Base-by-base conservation (phyloP, 2,329 filamentous ascomycete species). In the Fragosphaeria purpurea region DNA sequence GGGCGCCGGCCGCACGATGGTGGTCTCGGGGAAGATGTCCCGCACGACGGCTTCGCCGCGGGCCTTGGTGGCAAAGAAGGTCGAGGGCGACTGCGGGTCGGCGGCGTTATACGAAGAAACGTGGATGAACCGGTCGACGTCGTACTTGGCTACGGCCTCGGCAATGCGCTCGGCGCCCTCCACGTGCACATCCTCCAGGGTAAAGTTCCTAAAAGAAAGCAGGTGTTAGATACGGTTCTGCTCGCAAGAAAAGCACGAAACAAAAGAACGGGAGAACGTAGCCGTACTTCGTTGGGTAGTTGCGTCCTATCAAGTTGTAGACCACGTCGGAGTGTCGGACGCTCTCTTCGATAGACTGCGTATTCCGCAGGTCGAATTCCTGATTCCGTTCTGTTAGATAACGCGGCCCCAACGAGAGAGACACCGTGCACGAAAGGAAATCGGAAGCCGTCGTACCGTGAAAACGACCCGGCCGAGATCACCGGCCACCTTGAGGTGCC, bases 261-360 rank as follows among this genome's bases (percentile, higher is more conserved):
- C 22, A 22, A 22, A 2, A 22, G 22, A 22, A 22, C 22, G 3
- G 3, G 22, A 22, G 22, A 22, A 22, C 22, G 22, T 22, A 22
- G 22, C 22, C 77, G 61, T 73, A 89, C 87, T 98, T 98, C 61
- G 93, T 98, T 57, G 91, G 87, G 67, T 97, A 97, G 68, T 91
- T 86, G 56, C 91, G 86, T 57, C 93, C 93, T 63, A 96, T 78
- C 60, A 98, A 75, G 71, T 98, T 98, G 76, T 95, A 95, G 57
- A 98, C 93, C 56, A 96, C 86, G 65, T 98, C 93, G 41, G 91
- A 97, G 69, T 98, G 93, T 62, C 93, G 81, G 48, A 98, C 90
- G 62, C 88, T 93, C 70, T 95, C 90, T 67, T 98, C 93, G 61
- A 98, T 93, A 34, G 91, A 97, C 59, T 86, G 77, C 41, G 89